phyloP scores from a whole-genome alignment of 1,139 yeast species.

The Chernovozyma sophiae-reginae region DNA sequence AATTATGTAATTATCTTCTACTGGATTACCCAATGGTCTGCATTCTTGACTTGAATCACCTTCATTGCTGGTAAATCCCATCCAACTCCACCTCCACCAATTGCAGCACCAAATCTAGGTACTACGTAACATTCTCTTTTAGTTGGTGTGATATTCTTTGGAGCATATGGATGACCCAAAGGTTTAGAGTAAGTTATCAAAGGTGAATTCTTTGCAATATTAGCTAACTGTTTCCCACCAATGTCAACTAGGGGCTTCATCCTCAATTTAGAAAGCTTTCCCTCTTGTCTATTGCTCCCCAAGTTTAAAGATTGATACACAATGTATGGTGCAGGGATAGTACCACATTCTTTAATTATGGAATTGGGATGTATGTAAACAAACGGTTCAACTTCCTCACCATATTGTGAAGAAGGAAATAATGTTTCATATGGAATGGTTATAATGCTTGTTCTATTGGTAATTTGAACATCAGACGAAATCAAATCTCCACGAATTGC shows the following conservation, averaged over 20 bases:
- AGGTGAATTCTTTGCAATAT: constrained; percentile 69
- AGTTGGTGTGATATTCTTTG: constrained; percentile 57
- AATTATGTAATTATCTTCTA: constrained; percentile 8
- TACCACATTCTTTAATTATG: constrained; percentile 49
- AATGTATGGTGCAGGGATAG: constrained; percentile 69
- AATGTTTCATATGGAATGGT: constrained; percentile 74
- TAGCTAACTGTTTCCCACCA: constrained; percentile 68
- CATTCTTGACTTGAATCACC: constrained; percentile 61
- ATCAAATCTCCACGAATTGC: constrained; percentile 79
- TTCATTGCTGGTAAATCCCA: constrained; percentile 90
- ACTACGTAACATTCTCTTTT: constrained; percentile 85
- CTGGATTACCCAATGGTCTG: constrained; percentile 58
- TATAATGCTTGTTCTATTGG: constrained; percentile 56
- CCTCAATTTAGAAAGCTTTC: constrained; percentile 46
- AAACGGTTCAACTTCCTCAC: constrained; percentile 45
- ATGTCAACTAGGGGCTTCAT: constrained; percentile 77
- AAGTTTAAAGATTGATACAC: constrained; percentile 63
- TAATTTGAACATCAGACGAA: constrained; percentile 56
- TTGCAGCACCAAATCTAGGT: constrained; percentile 83
- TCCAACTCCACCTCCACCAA: constrained; percentile 82
- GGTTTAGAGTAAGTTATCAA: constrained; percentile 86
- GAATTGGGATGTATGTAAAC: constrained; percentile 80
- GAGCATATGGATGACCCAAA: constrained; percentile 84
- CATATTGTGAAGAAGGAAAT: constrained; percentile 45
- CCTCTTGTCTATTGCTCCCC: constrained; percentile 34